phyloP scores from a whole-genome alignment of 768 basidiomycete genomes.

The Calocera viscosa region DNA sequence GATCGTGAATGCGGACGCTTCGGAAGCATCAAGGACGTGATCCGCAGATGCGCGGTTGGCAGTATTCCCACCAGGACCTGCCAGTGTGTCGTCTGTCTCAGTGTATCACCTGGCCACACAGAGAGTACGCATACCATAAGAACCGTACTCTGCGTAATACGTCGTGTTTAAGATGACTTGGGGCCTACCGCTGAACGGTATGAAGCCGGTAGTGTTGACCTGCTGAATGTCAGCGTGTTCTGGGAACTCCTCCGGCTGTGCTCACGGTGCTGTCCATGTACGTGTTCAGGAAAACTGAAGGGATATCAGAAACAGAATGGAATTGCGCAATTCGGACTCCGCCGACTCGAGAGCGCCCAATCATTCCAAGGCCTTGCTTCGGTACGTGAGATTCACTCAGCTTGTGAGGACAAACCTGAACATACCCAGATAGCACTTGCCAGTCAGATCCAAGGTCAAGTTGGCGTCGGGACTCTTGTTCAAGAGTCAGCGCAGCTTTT shows the following conservation, averaged over 20 bases:
- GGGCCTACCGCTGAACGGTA: constrained; percentile 35
- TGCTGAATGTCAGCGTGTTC: not conserved
- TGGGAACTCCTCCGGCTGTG: not conserved
- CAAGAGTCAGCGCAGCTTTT: not conserved
- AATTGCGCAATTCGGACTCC: not conserved
- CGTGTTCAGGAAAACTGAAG: constrained; percentile 22
- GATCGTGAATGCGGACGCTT: constrained; percentile 36
- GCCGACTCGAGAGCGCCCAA: constrained; percentile 36
- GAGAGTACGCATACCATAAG: constrained; percentile 31
- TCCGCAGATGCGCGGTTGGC: constrained; percentile 35
- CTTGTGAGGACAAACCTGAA: not conserved
- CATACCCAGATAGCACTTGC: constrained; percentile 41
- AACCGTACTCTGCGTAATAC: constrained; percentile 47
- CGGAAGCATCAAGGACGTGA: constrained; percentile 34
- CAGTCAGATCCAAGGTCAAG: constrained; percentile 33
- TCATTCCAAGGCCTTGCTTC: constrained; percentile 47
- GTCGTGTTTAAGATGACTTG: constrained; percentile 40
- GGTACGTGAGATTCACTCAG: not conserved
- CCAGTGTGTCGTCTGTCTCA: not conserved
- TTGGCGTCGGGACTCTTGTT: constrained; percentile 50
- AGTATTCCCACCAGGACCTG: constrained; percentile 47
- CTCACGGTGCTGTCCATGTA: constrained; percentile 47
- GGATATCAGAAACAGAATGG: too few relatives aligned
- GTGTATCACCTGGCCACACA: not conserved
- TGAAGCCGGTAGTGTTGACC: constrained; percentile 37